Base-by-base conservation (phyloP, 768 basidiomycete genomes). In the Collybia mongolica region DNA sequence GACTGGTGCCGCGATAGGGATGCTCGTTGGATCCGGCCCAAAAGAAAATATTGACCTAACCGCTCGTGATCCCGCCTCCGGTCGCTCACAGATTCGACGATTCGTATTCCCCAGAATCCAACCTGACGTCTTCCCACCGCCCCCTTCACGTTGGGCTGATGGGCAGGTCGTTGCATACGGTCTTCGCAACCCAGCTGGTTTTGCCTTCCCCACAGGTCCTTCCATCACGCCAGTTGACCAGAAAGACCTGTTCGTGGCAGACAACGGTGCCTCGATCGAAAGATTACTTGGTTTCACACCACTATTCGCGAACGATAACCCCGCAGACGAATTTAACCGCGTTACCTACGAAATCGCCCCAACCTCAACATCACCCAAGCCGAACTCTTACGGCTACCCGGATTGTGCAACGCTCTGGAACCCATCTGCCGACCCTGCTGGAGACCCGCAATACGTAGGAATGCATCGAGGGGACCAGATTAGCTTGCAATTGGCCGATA, bases 371-470 rank as follows among this genome's bases (percentile, higher is more conserved):
- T 47, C 15, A 8, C 14, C 11, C 8, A 4, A 40, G 8, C 17
- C 47, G 4, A 15, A 8, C 7, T 29, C 32, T 2, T 76, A 63
- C 49, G 75, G 73, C 0, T 75, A 71, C 55, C 74, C 74, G 1
- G 73, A 74, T 52, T 76, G 75, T 53, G 65, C 67, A 0, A 69
- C 73, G 5, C 46, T 75, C 5, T 77, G 73, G 73, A 72, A 75
- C 51, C 68, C 70, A 1, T 20, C 48, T 3, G 73, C 74, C 0
- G 74, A 75, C 52, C 73, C 72, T 2, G 43, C 58, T 15, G 70
- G 72, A 5, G 69, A 65, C 26, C 69, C 70, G 1, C 65, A 70
- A 42, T 76, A 68, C 52, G 54, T 59, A 3, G 46, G 39, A 2
- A 58, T 64, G 20, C 36, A 50, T 2, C 52, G 57, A 20, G 75